Evolutionary conservation across 345 rosid genomes (phyloP).

Genomic region (Toxicodendron radicans): DNA sequence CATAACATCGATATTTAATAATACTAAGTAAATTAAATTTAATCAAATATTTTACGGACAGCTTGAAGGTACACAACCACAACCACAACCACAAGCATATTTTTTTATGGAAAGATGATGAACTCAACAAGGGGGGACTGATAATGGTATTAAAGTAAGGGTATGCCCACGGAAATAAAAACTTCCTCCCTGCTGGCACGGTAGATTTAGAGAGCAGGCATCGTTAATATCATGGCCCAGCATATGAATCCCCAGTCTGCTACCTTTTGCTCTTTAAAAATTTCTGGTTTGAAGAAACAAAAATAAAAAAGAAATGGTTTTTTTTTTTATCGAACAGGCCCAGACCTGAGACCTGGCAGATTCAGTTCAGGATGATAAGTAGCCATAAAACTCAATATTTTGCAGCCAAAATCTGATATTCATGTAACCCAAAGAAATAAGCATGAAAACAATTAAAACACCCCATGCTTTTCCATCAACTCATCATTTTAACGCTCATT

Average conservation of each 20-base stretch:
- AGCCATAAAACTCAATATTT: constrained; percentile 6
- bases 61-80: too few species aligned
- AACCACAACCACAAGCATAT: too few species aligned
- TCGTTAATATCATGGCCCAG: background rate
- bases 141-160: too few species aligned
- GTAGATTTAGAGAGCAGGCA: background rate
- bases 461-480: background rate
- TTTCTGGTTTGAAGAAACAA: background rate
- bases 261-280: background rate
- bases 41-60: too few species aligned
- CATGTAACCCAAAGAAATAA: background rate
- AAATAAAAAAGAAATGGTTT: too few species aligned
- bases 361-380: background rate
- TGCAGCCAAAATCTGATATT: background rate
- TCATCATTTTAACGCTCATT: constrained; percentile 8
- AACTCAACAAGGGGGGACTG: too few species aligned
- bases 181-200: background rate
- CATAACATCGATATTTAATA: too few species aligned
- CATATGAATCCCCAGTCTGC: background rate
- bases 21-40: too few species aligned
- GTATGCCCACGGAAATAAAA: too few species aligned
- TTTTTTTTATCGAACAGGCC: background rate
- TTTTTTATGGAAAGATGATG: too few species aligned
- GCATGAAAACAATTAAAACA: constrained; percentile 6
- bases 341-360: background rate